phyloP scores from a whole-genome alignment of 495 filamentous ascomycete species.

The Hypoxylon crocopeplum region DNA sequence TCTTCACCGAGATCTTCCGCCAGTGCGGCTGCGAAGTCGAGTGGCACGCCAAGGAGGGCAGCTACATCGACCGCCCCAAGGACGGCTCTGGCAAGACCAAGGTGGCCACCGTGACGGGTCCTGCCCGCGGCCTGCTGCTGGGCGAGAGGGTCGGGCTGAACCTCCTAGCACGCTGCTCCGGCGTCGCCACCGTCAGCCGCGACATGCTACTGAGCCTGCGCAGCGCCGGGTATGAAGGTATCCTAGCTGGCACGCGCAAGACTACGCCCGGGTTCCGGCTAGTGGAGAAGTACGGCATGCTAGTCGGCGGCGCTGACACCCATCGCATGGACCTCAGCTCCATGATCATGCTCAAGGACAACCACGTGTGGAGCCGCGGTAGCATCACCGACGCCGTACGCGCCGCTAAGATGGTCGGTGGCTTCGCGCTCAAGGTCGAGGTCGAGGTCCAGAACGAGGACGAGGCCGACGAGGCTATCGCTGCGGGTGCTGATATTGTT shows the following conservation, averaged over 20 bases:
- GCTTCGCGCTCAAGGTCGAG: constrained; percentile 92
- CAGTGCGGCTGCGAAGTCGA: constrained; percentile 89
- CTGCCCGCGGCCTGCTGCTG: constrained; percentile 83
- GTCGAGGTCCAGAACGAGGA: constrained; percentile 89
- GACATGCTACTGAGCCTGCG: constrained; percentile 58
- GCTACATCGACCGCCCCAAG: constrained; percentile 57
- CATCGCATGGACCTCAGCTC: constrained; percentile 90
- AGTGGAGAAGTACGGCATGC: constrained; percentile 97
- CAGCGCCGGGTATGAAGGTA: constrained; percentile 74
- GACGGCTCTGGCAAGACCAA: constrained; percentile 59
- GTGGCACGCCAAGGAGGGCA: constrained; percentile 85
- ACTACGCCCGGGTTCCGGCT: constrained; percentile 95
- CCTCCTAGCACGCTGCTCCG: constrained; percentile 88
- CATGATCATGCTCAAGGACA: constrained; percentile 99
- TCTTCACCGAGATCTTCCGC: constrained; percentile 91
- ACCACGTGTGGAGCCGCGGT: constrained; percentile 90
- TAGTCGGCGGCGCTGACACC: constrained; percentile 88
- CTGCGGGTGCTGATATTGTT: constrained; percentile 89
- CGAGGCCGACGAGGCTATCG: constrained; percentile 89
- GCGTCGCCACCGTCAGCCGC: constrained; percentile 77
- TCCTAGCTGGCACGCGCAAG: constrained; percentile 94
- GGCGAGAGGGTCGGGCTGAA: constrained; percentile 95
- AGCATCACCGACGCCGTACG: constrained; percentile 83
- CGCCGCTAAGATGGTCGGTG: constrained; percentile 83
- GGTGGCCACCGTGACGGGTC: constrained; percentile 86